phyloP scores from a whole-genome alignment of 1,139 yeast genomes.

The Yarrowia galli region DNA sequence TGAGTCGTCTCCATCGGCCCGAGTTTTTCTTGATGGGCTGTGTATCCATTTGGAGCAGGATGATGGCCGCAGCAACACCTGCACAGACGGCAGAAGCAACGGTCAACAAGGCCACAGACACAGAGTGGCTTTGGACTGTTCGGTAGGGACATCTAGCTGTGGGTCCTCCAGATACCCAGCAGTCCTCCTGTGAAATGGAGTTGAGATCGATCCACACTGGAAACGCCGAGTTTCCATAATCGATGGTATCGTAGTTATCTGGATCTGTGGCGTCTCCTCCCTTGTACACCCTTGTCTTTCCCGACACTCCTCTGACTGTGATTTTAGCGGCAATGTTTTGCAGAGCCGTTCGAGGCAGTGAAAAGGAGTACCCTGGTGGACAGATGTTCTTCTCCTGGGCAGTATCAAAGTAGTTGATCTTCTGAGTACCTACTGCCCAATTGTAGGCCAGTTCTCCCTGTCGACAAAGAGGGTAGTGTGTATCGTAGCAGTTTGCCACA shows the following conservation, averaged over 20 bases:
- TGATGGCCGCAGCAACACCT: constrained; percentile 55
- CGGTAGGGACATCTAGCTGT: constrained; percentile 81
- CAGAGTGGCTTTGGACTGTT: constrained; percentile 57
- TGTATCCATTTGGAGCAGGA: constrained; percentile 49
- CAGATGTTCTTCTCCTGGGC: constrained; percentile 53
- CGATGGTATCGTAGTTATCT: constrained; percentile 31
- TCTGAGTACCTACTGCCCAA: constrained; percentile 58
- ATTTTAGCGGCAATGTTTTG: constrained; percentile 52
- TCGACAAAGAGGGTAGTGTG: constrained; percentile 64
- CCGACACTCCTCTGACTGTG: constrained; percentile 43
- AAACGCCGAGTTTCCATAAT: constrained; percentile 40
- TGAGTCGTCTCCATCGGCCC: constrained; percentile 61
- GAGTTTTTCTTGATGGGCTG: constrained; percentile 64
- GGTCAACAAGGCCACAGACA: constrained; percentile 68
- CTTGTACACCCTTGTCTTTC: constrained; percentile 41
- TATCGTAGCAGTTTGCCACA: constrained; percentile 68
- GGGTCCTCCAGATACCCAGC: constrained; percentile 91
- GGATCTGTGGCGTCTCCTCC: constrained; percentile 47
- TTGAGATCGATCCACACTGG: constrained; percentile 83
- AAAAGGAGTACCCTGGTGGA: constrained; percentile 60
- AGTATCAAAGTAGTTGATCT: constrained; percentile 62
- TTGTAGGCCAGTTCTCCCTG: constrained; percentile 49
- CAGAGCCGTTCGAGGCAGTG: constrained; percentile 64
- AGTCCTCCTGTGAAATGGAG: constrained; percentile 71
- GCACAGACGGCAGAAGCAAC: constrained; percentile 70